Evolutionary conservation across 768 basidiomycete genomes (phyloP), one percentile per base, ranked within the genome.

Genomic region (Gautieria morchelliformis): DNA sequence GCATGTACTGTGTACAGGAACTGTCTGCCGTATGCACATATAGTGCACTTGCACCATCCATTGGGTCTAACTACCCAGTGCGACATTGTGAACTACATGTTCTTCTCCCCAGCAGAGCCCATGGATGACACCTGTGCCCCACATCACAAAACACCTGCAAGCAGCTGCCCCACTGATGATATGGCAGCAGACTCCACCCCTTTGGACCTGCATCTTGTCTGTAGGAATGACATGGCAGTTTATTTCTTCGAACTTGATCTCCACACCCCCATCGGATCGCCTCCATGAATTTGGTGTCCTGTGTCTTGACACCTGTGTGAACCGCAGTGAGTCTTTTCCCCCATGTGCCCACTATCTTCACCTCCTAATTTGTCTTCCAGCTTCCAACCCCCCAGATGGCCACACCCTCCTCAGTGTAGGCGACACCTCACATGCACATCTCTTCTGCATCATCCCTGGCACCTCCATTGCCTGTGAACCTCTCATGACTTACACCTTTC

Each of bases 351-450:
- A 19, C 27, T n/a, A 41, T 41, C 7, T 14, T 8, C 3, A n/a
- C 40, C 2, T 8, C 14, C 46, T 47, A 30, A 47, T n/a, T 47
- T 19, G 1, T 19, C 60, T 48, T 45, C 54, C 63, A 94, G 91
- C 89, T 4, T 93, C 93, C 9, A 80, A 96, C 63, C 93, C 92
- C 0, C 92, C 91, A 0, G 90, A 95, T 64, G 87, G 92, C 1
- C 80, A 82, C 46, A 92, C 86, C 0, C 77, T 97, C 14, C 80
- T 96, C 1, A 90, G 87, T 2, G 93, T 94, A 0, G 93, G 94
- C 22, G 93, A 97, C 67, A 93, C 92, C 10, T 82, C 84, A 44
- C 85, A 90, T 57, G 84, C 94, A 11, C 87, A 84, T 66, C 78
- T 97, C 14, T 88, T 93, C 65, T 81, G 83, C 54, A 77, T 94